Evolutionary conservation across 1,139 yeast genomes (phyloP), one percentile per base, ranked within the genome.

Genomic region (Taphrina confusa): DNA sequence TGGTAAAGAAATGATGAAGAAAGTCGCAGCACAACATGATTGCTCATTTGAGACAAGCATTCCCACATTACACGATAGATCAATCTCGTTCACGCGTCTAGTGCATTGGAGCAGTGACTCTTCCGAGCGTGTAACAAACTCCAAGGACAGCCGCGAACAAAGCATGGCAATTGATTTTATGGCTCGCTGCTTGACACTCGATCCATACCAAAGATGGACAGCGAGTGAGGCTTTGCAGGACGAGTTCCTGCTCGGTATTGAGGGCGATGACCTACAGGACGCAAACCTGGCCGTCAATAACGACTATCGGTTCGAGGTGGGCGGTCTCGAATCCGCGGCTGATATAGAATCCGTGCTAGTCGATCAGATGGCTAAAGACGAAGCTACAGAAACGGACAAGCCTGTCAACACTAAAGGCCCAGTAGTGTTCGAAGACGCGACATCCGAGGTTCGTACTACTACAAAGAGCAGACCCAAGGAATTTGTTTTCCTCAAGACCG

Each of bases 1-100:
- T 74, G 98, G 98, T 1, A 73, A 80, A 57, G 82, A 80, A n/a
- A 81, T 80, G 66, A 78, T 92, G 78, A 82, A 82, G 65, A 81
- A 82, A 65, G 84, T 91, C 67, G 95, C 97, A 3, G 80, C 82
- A 61, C 72, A 89, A 46, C 99, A 92, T 75, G 97, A 98, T 0
- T 79, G 92, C 63, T 92, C 91, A 0, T 80, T 91, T 61, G 97
- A 90, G 64, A 78, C 91, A 14, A 83, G 76, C 60, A 70, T 81
- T 14, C 79, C 82, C 1, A 74, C 79, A 11, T 67, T 79, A 27
- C 73, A 71, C 33, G 75, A 74, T 4, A 61, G 66, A 11, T 71
- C 74, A 8, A 66, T 68, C 52, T 62, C 75, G 12, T 67, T 78
- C 51, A 73, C 73, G 31, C 70, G 71, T 33, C 61, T 80, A 23